These are phyloP conservation scores for Barbatosphaeria neglecta DNA, from an alignment of 495 filamentous ascomycete species.

Conservation along the genomic window DNA sequence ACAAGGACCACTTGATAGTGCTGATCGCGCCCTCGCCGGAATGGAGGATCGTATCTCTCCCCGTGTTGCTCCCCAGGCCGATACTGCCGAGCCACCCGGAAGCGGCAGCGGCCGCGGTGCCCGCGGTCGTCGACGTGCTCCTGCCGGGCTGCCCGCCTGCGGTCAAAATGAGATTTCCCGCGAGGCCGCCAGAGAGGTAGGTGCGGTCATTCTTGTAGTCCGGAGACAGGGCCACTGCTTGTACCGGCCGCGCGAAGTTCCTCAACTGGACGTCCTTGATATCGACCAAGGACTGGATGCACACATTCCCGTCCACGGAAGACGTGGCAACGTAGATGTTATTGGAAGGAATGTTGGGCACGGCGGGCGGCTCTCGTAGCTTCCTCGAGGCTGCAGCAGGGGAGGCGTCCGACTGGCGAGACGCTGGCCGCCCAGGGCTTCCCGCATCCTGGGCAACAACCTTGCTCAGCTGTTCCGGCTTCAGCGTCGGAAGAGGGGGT, in stretches of 20 bases:
- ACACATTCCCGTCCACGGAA: conserved; percentile 92
- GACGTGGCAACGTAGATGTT: conserved; percentile 85
- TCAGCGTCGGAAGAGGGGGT: conserved; percentile 53
- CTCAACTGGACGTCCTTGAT: conserved; percentile 69
- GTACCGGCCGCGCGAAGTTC: conserved; percentile 86
- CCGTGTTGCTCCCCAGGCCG: conserved; percentile 62
- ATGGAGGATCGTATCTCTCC: conserved; percentile 81
- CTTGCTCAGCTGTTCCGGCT: conserved; percentile 37
- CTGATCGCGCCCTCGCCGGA: conserved; percentile 85
- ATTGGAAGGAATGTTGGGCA: conserved; percentile 66
- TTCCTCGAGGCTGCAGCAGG: conserved; percentile 37
- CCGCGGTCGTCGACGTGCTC: conserved; percentile 69
- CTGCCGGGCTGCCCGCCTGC: conserved; percentile 65
- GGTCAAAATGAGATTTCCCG: conserved; percentile 84
- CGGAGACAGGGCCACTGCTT: conserved; percentile 80
- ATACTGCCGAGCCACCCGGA: conserved; percentile 87
- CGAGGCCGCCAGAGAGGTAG: conserved; percentile 82
- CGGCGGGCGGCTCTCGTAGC: conserved; percentile 30
- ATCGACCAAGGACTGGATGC: conserved; percentile 67
- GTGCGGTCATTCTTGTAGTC: conserved; percentile 80
- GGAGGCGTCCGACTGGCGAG: conserved; percentile 39
- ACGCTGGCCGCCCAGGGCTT: conserved; percentile 25
- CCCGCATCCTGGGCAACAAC: conserved; percentile 30
- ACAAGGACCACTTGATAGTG: conserved; percentile 83
- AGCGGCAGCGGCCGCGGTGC: conserved; percentile 64